These are phyloP conservation scores for Mycena sp. DNA, from an alignment of 1,284 basidiomycete species.

Conservation along the genomic window DNA sequence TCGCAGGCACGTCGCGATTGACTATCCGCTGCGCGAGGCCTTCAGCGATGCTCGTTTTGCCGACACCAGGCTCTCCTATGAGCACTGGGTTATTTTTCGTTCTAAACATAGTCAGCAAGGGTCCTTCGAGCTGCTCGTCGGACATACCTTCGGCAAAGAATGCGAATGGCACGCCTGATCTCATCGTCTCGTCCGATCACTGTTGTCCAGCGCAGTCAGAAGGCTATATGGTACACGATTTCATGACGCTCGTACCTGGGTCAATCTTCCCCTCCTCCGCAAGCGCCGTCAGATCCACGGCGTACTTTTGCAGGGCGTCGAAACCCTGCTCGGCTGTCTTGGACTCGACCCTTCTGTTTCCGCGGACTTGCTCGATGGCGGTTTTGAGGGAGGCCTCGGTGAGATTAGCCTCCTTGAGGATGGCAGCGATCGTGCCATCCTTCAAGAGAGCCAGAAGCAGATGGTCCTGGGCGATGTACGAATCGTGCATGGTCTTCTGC, in stretches of 20 bases:
- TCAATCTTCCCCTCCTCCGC: conserved; percentile 92
- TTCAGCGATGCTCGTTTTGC: conserved; percentile 95
- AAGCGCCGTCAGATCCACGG: conserved; percentile 86
- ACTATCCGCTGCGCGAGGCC: conserved; percentile 97
- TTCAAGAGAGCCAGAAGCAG: conserved; percentile 81
- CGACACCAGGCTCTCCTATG: conserved; percentile 94
- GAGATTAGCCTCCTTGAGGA: conserved; percentile 81
- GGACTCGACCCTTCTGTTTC: conserved; percentile 84
- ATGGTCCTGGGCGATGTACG: conserved; percentile 94
- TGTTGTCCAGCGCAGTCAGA: too few species aligned
- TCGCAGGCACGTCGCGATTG: conserved; percentile 94
- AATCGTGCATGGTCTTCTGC: conserved; percentile 92
- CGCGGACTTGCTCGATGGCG: conserved; percentile 82
- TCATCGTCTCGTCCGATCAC: conserved; percentile 93
- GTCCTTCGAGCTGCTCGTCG: conserved; percentile 29
- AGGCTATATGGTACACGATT: too few species aligned
- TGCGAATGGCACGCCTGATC: conserved; percentile 76
- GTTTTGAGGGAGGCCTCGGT: conserved; percentile 82
- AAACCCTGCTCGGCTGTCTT: conserved; percentile 89
- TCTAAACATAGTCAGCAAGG: conserved; percentile 50
- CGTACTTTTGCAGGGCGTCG: conserved; percentile 86
- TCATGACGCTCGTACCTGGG: too few species aligned
- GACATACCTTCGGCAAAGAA: conserved; percentile 50
- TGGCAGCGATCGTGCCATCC: conserved; percentile 68
- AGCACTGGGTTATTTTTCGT: conserved; percentile 95